A percentile compares a stretch with the other conserved stretches of the same genome.
Conservation (phyloP, 2,329 filamentous ascomycete species). For the Dryadomyces quercus-mongolicae region DNA sequence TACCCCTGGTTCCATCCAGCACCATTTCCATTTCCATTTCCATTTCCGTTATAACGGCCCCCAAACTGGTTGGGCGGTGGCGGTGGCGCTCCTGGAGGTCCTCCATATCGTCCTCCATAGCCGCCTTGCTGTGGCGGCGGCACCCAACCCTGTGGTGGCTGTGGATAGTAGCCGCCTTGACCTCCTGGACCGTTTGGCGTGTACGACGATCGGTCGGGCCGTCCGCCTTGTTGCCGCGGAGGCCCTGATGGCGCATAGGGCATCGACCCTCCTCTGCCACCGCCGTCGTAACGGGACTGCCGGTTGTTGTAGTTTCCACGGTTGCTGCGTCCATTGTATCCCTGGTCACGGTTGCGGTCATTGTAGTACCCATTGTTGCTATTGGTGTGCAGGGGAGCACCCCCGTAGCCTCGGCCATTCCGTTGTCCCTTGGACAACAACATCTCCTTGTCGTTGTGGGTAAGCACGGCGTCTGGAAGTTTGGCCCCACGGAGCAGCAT, state of each 20-base stretch:
- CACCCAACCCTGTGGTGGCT: conserved; percentile 19
- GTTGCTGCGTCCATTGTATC: conserved; percentile 12
- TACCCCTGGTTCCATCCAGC: conserved; percentile 4
- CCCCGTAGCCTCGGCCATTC: conserved; percentile 58
- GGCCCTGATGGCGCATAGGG: conserved; percentile 32
- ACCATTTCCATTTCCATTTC: not conserved
- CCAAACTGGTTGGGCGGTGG: conserved; percentile 22
- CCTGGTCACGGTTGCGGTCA: not conserved
- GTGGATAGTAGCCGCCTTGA: conserved; percentile 11
- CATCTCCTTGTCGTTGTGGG: conserved; percentile 61
- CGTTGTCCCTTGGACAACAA: conserved; percentile 54
- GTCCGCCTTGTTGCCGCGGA: conserved; percentile 10
- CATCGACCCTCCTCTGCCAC: conserved; percentile 24
- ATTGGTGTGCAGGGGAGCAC: conserved; percentile 26
- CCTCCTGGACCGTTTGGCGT: conserved; percentile 7
- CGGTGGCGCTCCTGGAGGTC: conserved; percentile 24
- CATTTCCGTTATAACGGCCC: conserved; percentile 3
- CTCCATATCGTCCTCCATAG: conserved; percentile 25
- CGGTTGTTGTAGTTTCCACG: not conserved
- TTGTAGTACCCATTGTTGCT: conserved; percentile 8
- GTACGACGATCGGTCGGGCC: conserved; percentile 6
- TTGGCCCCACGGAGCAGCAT: conserved; percentile 82
- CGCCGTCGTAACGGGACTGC: not conserved
- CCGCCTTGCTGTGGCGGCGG: conserved; percentile 33
- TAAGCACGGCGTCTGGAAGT: conserved; percentile 59